A percentile compares a stretch with the other conserved stretches of the same genome.
Conservation (phyloP, 2,329 filamentous ascomycete species). For the Cladosporium phlei region DNA sequence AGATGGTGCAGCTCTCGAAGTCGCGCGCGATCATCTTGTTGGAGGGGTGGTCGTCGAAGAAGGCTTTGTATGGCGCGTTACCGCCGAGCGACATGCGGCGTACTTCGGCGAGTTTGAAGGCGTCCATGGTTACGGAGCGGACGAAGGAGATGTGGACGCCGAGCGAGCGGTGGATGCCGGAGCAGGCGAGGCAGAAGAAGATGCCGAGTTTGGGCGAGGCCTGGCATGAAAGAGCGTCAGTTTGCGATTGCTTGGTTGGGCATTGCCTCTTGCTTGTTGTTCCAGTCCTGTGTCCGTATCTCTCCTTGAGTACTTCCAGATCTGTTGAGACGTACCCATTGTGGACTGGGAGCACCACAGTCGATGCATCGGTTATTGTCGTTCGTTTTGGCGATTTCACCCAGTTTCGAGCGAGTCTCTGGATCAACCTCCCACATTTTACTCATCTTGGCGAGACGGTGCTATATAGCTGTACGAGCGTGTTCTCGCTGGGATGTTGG, state of each 20-base stretch:
- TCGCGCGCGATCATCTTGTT: slow-evolving; percentile 44
- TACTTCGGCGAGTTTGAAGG: slow-evolving; percentile 90
- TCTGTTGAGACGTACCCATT: slow-evolving; percentile 58
- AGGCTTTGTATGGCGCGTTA: slow-evolving; percentile 79
- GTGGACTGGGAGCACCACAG: slow-evolving; percentile 89
- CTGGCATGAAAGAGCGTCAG: slow-evolving; percentile 32
- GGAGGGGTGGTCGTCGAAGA: slow-evolving; percentile 63
- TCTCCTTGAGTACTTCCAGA: too few relatives aligned
- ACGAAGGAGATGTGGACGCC: slow-evolving; percentile 99
- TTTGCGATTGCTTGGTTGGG: background rate
- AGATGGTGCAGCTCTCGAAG: slow-evolving; percentile 85
- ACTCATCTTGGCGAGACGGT: slow-evolving; percentile 39
- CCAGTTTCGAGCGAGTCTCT: slow-evolving; percentile 92
- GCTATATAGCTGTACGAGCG: too few relatives aligned
- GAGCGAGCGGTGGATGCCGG: slow-evolving; percentile 86
- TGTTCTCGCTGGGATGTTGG: too few relatives aligned
- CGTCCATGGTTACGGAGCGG: slow-evolving; percentile 96
- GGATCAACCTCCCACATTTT: slow-evolving; percentile 99
- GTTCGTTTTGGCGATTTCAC: slow-evolving; percentile 83
- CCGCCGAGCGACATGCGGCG: slow-evolving; percentile 89
- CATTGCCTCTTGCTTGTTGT: background rate
- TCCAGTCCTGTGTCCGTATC: background rate
- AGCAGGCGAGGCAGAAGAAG: slow-evolving; percentile 97
- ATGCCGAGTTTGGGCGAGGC: slow-evolving; percentile 92
- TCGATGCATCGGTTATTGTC: slow-evolving; percentile 91